Evolutionary conservation across 495 filamentous ascomycete genomes (phyloP).

Genomic region (Geopyxis carbonaria): DNA sequence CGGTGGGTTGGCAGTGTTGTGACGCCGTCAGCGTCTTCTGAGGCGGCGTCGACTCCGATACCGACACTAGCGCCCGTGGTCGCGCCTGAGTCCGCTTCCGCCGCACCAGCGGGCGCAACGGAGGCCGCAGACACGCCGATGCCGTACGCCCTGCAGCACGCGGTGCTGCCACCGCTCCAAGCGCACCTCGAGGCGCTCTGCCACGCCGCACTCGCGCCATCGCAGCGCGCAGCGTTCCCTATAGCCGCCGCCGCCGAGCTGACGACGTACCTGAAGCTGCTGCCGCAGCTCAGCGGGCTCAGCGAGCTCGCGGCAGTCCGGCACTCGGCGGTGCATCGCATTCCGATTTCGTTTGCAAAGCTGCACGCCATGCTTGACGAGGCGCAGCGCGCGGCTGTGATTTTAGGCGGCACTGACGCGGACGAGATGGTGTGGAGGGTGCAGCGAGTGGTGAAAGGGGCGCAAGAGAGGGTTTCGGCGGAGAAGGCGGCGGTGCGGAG

Average conservation of each 20-base stretch:
- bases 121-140: no score
- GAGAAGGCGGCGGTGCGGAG: neutral
- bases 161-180: neutral
- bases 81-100: no score
- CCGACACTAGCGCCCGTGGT: no score
- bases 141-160: neutral
- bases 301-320: neutral
- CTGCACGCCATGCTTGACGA: neutral
- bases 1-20: no score
- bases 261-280: neutral
- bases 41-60: no score
- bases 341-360: neutral
- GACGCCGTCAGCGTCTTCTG: no score
- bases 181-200: neutral
- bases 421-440: neutral
- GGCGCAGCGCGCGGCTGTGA: neutral
- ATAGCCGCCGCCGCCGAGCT: neutral
- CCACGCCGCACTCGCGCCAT: neutral
- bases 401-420: neutral
- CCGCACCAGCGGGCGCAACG: no score
- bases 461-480: neutral
- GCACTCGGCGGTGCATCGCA: neutral
- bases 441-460: neutral
- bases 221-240: neutral
- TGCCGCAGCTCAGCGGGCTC: neutral